Base-by-base conservation (phyloP, 2,329 filamentous ascomycete species). In the Magnaporthiopsis incrustans region DNA sequence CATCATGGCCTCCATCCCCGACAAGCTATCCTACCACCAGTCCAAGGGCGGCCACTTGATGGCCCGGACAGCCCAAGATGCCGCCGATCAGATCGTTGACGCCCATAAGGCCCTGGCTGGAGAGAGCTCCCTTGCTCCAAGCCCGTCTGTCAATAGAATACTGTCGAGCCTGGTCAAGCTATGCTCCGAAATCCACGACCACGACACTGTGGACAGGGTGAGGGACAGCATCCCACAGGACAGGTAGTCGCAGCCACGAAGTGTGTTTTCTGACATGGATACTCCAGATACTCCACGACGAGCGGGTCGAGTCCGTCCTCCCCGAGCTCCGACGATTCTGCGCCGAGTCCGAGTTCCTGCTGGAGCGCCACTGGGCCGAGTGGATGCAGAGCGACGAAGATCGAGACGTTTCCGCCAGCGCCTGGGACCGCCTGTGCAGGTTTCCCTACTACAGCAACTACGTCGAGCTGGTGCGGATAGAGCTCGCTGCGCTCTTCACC, bases 371-470 rank as follows among this genome's bases (percentile, higher is more conserved):
- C 66, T 83, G 79, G 80, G 74, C 78, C 0, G 63, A 70, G 12
- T 69, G 70, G 11, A 78, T 82, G 25, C 62, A 71, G 2, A 25
- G 59, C 1, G 63, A 63, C 32, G 69, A 44, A 15, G 61, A 22
- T 57, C 66, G 33, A 64, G 67, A 64, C 67, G 69, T 53, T 65
- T 68, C 59, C 12, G 5, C 60, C 7, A 22, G 53, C 26, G 38
- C 26, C 26, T 61, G 60, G 60, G 60, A 68, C 6, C 67, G 71
- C 4, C 71, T 81, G 4, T 60, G 64, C n/a, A 65, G 65, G 2
- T 84, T 83, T 66, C 79, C 80, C 1, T 83, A 84, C 70, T 75
- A 78, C 68, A 64, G 71, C 11, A 83, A 83, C 70, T 84, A 84
- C 68, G 66, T 78, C 44, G 77, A 80, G 27, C 75, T 83, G 33